Evolutionary conservation across 345 rosid genomes (phyloP).

Genomic region (Eucalyptus grandis): DNA sequence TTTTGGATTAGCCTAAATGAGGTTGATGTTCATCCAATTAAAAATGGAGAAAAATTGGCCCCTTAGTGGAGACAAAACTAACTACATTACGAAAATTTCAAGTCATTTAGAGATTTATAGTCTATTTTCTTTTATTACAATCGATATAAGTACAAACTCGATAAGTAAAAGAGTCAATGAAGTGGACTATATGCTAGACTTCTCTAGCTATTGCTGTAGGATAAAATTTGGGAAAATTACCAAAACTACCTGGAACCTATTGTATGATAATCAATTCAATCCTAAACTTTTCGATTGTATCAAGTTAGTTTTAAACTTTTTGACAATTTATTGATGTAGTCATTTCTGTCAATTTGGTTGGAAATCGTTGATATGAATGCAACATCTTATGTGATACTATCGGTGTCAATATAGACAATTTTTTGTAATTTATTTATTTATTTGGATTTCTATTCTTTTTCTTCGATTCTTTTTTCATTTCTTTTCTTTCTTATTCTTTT

Average conservation of each 20-base stretch:
- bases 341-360: too few relatives aligned
- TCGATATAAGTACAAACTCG: neutral
- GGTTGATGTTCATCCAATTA: neutral
- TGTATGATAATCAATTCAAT: fast-evolving
- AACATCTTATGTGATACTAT: too few relatives aligned
- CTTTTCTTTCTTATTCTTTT: too few relatives aligned
- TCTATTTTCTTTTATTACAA: neutral
- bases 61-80: neutral
- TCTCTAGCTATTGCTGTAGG: too few relatives aligned
- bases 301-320: too few relatives aligned
- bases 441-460: too few relatives aligned
- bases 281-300: fast-evolving
- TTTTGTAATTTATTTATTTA: too few relatives aligned
- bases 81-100: neutral
- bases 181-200: neutral
- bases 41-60: neutral
- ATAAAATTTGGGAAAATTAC: too few relatives aligned
- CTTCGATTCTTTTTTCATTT: too few relatives aligned
- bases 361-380: too few relatives aligned
- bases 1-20: neutral
- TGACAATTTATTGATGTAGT: fast-evolving
- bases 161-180: neutral
- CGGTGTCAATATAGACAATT: too few relatives aligned
- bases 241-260: too few relatives aligned
- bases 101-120: neutral